phyloP scores from a whole-genome alignment of 495 filamentous ascomycete species.

The Clohesyomyces aquaticus region DNA sequence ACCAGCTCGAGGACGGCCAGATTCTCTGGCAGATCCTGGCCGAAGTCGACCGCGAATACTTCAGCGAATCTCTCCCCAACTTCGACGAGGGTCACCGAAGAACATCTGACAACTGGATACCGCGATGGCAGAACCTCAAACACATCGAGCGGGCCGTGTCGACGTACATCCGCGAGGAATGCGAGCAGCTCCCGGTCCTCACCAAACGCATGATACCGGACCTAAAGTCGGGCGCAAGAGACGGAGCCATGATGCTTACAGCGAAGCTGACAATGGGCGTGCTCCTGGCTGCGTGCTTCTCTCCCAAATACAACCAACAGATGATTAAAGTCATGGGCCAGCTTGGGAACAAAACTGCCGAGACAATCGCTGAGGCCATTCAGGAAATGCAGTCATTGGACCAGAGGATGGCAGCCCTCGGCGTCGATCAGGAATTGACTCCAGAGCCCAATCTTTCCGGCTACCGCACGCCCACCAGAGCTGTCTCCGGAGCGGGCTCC shows the following conservation, averaged over 20 bases:
- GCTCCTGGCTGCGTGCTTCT: conserved; percentile 46
- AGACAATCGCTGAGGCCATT: conserved; percentile 45
- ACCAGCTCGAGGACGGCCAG: conserved; percentile 74
- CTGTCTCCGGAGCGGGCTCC: conserved; percentile 25
- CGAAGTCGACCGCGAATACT: conserved; percentile 70
- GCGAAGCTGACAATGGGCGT: conserved; percentile 44
- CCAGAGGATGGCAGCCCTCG: conserved; percentile 34
- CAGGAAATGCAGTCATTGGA: conserved; percentile 46
- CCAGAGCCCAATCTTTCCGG: conserved; percentile 31
- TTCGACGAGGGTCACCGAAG: conserved; percentile 49
- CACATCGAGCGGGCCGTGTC: conserved; percentile 68
- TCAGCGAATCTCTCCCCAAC: conserved; percentile 64
- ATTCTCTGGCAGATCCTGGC: conserved; percentile 70
- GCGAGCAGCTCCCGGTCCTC: conserved; percentile 55
- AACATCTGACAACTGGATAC: conserved; percentile 36
- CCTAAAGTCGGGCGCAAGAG: conserved; percentile 62
- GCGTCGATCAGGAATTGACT: conserved; percentile 35
- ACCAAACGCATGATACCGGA: conserved; percentile 55
- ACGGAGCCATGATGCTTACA: conserved; percentile 40
- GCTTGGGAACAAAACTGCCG: conserved; percentile 41
- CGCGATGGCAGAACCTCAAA: conserved; percentile 58
- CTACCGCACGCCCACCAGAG: conserved; percentile 31
- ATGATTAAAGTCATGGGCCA: conserved; percentile 46
- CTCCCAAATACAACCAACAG: conserved; percentile 43
- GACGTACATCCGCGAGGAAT: conserved; percentile 66